A percentile compares a stretch with the other conserved stretches of the same genome.
phyloP scores from a whole-genome alignment of 1,284 basidiomycete species.

The Coriolopsis trogii region DNA sequence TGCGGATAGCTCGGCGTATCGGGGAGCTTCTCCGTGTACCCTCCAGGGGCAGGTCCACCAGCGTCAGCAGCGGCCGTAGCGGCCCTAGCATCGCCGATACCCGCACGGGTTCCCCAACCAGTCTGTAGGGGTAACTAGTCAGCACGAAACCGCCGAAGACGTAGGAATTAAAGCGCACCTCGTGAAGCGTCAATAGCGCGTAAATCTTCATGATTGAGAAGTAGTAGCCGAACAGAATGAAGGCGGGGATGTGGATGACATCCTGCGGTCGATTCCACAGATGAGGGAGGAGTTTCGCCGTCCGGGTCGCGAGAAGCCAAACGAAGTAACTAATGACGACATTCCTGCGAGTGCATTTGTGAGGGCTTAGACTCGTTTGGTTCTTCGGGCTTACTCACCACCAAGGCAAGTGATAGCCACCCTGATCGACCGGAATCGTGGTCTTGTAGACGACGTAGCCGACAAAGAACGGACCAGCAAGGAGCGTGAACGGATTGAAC shows the following conservation, averaged over 20 bases:
- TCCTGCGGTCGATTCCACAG: slow-evolving; percentile 85
- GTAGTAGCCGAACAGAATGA: slow-evolving; percentile 88
- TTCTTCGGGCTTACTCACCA: too few species aligned
- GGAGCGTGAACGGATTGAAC: slow-evolving; percentile 87
- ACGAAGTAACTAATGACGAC: slow-evolving; percentile 75
- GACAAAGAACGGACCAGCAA: slow-evolving; percentile 82
- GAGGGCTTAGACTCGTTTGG: too few species aligned
- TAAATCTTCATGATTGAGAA: slow-evolving; percentile 39
- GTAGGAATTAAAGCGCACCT: slow-evolving; percentile 24
- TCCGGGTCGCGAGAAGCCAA: slow-evolving; percentile 84
- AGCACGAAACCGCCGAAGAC: not conserved
- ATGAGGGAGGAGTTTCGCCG: slow-evolving; percentile 87
- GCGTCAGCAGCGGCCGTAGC: slow-evolving; percentile 67
- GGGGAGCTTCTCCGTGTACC: slow-evolving; percentile 34
- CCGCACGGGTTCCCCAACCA: slow-evolving; percentile 89
- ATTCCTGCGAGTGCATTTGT: slow-evolving; percentile 54
- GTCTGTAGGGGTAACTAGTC: slow-evolving; percentile 46
- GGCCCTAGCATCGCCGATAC: slow-evolving; percentile 80
- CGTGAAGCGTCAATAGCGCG: slow-evolving; percentile 37
- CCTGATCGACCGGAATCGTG: slow-evolving; percentile 65
- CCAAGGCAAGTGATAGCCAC: slow-evolving; percentile 88
- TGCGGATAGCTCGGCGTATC: slow-evolving; percentile 30
- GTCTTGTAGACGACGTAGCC: slow-evolving; percentile 78
- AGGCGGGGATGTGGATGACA: slow-evolving; percentile 89
- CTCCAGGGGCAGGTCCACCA: slow-evolving; percentile 1